Evolutionary conservation across 164 flowering plant species (phyloP), one percentile per base, ranked within the genome.

Genomic region (Vitis amurensis): DNA sequence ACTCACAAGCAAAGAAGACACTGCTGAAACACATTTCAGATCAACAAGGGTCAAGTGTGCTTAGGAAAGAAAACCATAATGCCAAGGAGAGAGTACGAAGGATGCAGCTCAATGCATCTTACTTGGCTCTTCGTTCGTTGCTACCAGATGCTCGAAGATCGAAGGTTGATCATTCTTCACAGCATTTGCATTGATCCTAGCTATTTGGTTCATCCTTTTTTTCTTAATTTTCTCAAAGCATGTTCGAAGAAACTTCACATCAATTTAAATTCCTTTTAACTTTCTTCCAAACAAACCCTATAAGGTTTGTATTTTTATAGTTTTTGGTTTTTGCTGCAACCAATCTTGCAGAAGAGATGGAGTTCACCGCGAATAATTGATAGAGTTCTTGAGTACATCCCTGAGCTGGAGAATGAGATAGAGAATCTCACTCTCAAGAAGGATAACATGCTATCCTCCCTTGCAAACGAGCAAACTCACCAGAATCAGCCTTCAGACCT

Each of bases 61-160:
- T 37, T 5, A 78, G 73, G 82, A 80, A 77, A 68, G 66, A 71
- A 52, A 73, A 73, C 12, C 86, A 80, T 49, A 83, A 83, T 69
- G 86, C 82, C 6, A 83, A 80, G 77, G 86, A 83, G 67, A 76
- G 78, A 51, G 56, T 78, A 13, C 64, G 83, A 44, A 80, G 86
- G 67, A 60, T 78, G 79, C 75, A 73, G 74, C 80, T 80, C 27
- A 73, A 78, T 68, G 80, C 74, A 10, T 73, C 83, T 23, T 83
- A 73, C 49, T 63, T 74, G n/a, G 71, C 83, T 49, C 82, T 78
- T 56, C 75, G 75, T 10, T 58, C 74, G 19, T 64, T 81, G 50
- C 76, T 79, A 8, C 85, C 85, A 1, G 71, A 71, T 59, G 76
- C 78, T 49, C 62, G 51, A 56, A 69, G 75, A 69, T 73, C 82